These are phyloP conservation scores for Neohortaea acidophila DNA, from an alignment of 495 filamentous ascomycete genomes.

Conservation along the genomic window DNA sequence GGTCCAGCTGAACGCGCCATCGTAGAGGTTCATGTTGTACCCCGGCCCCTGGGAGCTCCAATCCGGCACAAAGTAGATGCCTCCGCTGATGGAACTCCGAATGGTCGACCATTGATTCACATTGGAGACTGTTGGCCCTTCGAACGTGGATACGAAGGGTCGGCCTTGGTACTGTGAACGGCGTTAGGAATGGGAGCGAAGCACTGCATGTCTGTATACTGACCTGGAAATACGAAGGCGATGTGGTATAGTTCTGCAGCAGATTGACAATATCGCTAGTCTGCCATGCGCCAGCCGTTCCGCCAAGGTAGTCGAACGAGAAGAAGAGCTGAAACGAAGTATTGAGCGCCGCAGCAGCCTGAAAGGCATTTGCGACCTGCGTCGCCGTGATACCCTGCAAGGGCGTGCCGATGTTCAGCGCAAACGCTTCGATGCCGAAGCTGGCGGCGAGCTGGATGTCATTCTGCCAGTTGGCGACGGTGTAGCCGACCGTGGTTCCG, in stretches of 20 bases:
- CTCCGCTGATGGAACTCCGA: slow-evolving; percentile 29
- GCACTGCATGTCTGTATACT: background rate
- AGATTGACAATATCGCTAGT: slow-evolving; percentile 37
- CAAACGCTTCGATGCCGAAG: slow-evolving; percentile 58
- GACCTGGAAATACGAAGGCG: slow-evolving; percentile 39
- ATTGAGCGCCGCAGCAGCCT: slow-evolving; percentile 35
- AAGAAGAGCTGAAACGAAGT: slow-evolving; percentile 45
- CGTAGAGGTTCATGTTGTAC: slow-evolving; percentile 27
- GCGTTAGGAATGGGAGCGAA: background rate
- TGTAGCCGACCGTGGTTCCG: slow-evolving; percentile 5
- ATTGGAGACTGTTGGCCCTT: slow-evolving; percentile 39
- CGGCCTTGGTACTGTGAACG: slow-evolving; percentile 25
- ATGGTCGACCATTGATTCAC: slow-evolving; percentile 40
- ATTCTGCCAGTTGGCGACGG: slow-evolving; percentile 30
- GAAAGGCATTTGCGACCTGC: slow-evolving; percentile 39
- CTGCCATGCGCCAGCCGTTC: slow-evolving; percentile 37
- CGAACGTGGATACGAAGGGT: slow-evolving; percentile 60
- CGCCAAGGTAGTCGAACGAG: slow-evolving; percentile 47
- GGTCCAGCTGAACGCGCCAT: slow-evolving; percentile 56
- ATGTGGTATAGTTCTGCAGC: slow-evolving; percentile 42
- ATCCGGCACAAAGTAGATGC: slow-evolving; percentile 45
- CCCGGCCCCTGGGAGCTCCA: slow-evolving; percentile 36
- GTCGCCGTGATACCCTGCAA: slow-evolving; percentile 31
- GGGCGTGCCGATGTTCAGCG: slow-evolving; percentile 41
- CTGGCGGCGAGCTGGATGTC: slow-evolving; percentile 47